Base-by-base conservation (phyloP, 179 eudicot genomes). In the Sideroxylon spinosum region DNA sequence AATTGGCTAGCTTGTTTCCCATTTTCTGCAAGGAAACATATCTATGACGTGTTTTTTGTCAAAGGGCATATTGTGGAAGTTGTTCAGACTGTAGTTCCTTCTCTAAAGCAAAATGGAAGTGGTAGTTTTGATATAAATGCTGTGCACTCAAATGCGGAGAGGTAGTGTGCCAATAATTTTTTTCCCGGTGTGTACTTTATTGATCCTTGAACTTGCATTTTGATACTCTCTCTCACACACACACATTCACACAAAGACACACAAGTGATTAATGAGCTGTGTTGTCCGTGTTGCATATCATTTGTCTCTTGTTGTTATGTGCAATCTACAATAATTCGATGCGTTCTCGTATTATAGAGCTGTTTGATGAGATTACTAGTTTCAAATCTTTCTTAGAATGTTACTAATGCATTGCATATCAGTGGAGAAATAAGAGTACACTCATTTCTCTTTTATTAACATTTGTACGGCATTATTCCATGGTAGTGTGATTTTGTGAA, bases 1-100 rank as follows among this genome's bases (percentile, higher is more conserved):
- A 88, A 81, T 82, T 95, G 98, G 98, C 82, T 93, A 59, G 80
- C 95, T 68, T 91, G 92, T 86, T 88, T 95, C 76, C 93, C 98
- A 71, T 66, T 86, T 71, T 86, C 91, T 48, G 94, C 95, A n/a
- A 87, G 87, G 81, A 91, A 85, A 84, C 85, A 83, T 87, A 91
- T 93, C 60, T 93, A 90, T 86, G 98, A 95, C 78, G 89, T 85
- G 57, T 93, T 93, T 85, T 93, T 95, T 75, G 78, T 83, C 17
- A 81, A 83, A 70, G 98, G 98, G 55, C 82, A 72, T 74, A 46
- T 81, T 26, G 60, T 79, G 69, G 97, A 91, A 87, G 91, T 91
- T 79, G 91, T 93, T 79, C 95, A 85, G 82, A 81, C 87, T 79
- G 75, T 95, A 81, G 87, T 93, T 74, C 98, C 97, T 82, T 86